These are phyloP conservation scores for Wickerhamiella azyma DNA, from an alignment of 805 yeast species.

Conservation along the genomic window DNA sequence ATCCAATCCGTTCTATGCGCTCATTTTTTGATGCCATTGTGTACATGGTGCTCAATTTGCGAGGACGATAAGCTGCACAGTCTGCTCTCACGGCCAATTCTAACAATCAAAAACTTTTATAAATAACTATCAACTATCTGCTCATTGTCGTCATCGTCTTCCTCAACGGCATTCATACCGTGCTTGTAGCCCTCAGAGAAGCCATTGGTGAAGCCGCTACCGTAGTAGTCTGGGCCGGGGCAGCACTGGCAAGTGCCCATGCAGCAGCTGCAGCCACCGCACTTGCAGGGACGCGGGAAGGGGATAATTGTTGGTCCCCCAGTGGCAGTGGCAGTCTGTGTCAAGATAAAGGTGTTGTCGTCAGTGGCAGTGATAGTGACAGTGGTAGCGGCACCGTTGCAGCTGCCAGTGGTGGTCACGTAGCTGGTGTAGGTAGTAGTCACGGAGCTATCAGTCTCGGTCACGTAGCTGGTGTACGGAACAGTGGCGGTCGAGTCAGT, in stretches of 20 bases:
- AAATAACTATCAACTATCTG: not conserved
- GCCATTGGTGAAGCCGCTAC: slow-evolving; percentile 4
- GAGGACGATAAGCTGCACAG: not conserved
- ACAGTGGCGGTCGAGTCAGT: not conserved
- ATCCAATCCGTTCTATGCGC: too few relatives aligned
- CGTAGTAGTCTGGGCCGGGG: slow-evolving; percentile 3
- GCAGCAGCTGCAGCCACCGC: slow-evolving; percentile 23
- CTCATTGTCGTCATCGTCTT: not conserved
- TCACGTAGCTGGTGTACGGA: not conserved
- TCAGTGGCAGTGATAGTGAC: not conserved
- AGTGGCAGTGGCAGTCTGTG: not conserved
- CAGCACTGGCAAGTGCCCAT: slow-evolving; percentile 18
- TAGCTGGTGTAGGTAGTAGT: not conserved
- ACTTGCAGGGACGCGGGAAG: slow-evolving; percentile 1
- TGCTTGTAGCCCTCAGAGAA: slow-evolving; percentile 5
- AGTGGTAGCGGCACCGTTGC: not conserved
- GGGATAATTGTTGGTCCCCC: not conserved
- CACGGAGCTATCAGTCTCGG: not conserved
- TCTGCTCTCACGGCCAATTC: not conserved
- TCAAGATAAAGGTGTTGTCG: not conserved
- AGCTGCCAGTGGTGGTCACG: not conserved
- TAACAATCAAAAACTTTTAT: not conserved
- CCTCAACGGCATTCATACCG: not conserved
- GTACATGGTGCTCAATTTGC: too few relatives aligned
- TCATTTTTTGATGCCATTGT: too few relatives aligned